Evolutionary conservation across 2,329 filamentous ascomycete genomes (phyloP), one percentile per base, ranked within the genome.

Genomic region (Aspergillus ochraceus): DNA sequence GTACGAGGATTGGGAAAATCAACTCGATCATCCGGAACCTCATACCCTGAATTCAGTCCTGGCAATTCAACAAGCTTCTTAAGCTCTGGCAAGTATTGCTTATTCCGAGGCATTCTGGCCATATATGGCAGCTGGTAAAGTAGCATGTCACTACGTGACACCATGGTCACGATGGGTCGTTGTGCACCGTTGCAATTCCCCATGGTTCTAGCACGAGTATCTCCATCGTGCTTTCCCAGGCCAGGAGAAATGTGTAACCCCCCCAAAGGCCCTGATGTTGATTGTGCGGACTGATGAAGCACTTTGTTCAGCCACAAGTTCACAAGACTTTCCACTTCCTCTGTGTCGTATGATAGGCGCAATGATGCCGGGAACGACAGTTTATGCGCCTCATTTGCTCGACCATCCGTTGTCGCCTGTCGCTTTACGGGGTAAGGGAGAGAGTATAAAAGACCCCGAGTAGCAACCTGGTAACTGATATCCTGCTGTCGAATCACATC

Each of bases 361-460:
- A 96, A 79, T 57, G 90, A 92, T 0, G 88, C 88, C 0, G 95
- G 95, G 70, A 95, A 99, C 66, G 93, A 96, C 91, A 99, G 97
- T 70, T 90, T 93, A 77, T 88, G 89, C 0, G 90, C 85, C 69
- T 92, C 90, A 61, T 81, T 74, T 55, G 55, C 69, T 61, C 57
- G 70, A 60, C 66, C 67, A 50, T 63, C 68, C 58, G 60, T 71
- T n/a, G 60, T 66, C 63, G 69, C 78, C 68, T 71, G 76, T 73
- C 81, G 84, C 72, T 91, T 94, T 10, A 99, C 95, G 0, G 94
- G 94, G 67, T 86, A 86, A 1, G 95, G 95, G 2, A 99, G 83
- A 10, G 88, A 88, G 72, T 96, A 96, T 0, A 97, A 77, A 53
- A 98, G 78, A 0, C 95, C 95, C 12, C 93, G 87, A 0, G 96